Conservation (phyloP, 2,329 filamentous ascomycete genomes). For the Ceratocystiopsis minuta region DNA sequence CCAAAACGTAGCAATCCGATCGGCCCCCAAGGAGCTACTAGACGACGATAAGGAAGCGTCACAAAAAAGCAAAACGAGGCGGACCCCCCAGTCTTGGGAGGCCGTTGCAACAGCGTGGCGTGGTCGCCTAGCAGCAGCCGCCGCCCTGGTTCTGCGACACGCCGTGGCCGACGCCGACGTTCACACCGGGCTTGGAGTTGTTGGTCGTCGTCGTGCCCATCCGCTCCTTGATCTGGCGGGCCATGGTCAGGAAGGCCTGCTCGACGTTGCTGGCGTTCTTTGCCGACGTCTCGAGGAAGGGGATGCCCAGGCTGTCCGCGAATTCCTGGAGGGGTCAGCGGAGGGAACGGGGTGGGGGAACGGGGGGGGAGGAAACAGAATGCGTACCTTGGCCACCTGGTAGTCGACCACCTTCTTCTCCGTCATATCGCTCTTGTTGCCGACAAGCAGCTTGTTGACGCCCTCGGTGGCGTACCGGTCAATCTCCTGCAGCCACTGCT, state of each 20-base stretch:
- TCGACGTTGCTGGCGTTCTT: conserved; percentile 99
- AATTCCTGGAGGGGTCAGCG: conserved; percentile 80
- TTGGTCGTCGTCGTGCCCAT: conserved; percentile 92
- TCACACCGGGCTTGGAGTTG: conserved; percentile 97
- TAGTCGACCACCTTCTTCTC: conserved; percentile 99
- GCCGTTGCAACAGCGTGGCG: too few relatives aligned
- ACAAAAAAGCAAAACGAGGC: too few relatives aligned
- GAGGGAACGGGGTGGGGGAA: background rate
- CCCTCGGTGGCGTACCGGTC: conserved; percentile 98
- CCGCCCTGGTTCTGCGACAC: conserved; percentile 40
- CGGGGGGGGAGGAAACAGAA: too few relatives aligned
- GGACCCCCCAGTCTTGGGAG: too few relatives aligned
- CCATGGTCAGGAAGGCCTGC: conserved; percentile 99
- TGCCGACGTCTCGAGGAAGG: conserved; percentile 97
- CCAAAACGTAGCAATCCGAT: too few relatives aligned
- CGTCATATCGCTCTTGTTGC: conserved; percentile 99
- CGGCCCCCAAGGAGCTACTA: too few relatives aligned
- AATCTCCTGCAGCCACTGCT: conserved; percentile 99
- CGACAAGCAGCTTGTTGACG: conserved; percentile 97
- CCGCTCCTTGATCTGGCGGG: conserved; percentile 97
- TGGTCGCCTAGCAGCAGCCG: conserved; percentile 18
- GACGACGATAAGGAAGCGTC: too few relatives aligned
- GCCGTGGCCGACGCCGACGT: conserved; percentile 86
- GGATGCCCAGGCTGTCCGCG: conserved; percentile 93
- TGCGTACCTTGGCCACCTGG: conserved; percentile 85